These are phyloP conservation scores for Pouteria campechiana DNA, from an alignment of 179 eudicot species.

Conservation along the genomic window DNA sequence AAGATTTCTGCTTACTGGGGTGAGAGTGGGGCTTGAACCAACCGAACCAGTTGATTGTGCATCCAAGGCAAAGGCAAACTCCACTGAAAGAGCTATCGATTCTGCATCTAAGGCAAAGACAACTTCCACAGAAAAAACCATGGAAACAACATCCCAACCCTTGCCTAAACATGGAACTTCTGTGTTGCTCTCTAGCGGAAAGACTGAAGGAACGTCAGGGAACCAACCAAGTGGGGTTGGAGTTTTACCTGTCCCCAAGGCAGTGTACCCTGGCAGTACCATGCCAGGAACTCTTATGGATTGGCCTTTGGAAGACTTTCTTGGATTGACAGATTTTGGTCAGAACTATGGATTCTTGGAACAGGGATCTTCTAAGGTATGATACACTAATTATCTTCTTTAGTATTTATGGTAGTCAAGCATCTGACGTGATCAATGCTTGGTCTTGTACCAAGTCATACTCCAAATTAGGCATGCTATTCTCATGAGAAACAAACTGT, in stretches of 20 bases:
- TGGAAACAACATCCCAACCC: conserved; percentile 28
- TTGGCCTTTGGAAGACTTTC: conserved; percentile 67
- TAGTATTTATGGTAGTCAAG: no score
- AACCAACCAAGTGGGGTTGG: conserved; percentile 28
- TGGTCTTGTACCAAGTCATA: no score
- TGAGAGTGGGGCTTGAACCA: conserved; percentile 65
- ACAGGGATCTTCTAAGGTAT: conserved; percentile 65
- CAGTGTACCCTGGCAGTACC: conserved; percentile 47
- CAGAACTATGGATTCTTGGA: conserved; percentile 37
- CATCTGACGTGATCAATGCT: no score
- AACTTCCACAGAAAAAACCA: conserved; percentile 31
- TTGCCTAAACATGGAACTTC: conserved; percentile 27
- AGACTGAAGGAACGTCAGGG: conserved; percentile 13
- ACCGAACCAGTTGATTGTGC: conserved; percentile 39
- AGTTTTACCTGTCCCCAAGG: conserved; percentile 32
- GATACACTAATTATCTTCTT: no score
- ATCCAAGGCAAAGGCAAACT: conserved; percentile 35
- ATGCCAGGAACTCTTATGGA: conserved; percentile 40
- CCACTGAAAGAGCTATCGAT: no score
- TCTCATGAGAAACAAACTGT: no score
- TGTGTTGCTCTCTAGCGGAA: conserved; percentile 22
- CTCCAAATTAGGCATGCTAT: no score
- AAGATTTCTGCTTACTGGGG: conserved; percentile 82
- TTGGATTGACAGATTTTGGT: conserved; percentile 42
- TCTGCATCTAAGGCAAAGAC: conserved; percentile 41